Percentiles rank a stretch among this genome's conserved stretches.
Evolutionary conservation across 2,329 filamentous ascomycete genomes (phyloP).

Genomic region (Penicillium fuscoglaucum): DNA sequence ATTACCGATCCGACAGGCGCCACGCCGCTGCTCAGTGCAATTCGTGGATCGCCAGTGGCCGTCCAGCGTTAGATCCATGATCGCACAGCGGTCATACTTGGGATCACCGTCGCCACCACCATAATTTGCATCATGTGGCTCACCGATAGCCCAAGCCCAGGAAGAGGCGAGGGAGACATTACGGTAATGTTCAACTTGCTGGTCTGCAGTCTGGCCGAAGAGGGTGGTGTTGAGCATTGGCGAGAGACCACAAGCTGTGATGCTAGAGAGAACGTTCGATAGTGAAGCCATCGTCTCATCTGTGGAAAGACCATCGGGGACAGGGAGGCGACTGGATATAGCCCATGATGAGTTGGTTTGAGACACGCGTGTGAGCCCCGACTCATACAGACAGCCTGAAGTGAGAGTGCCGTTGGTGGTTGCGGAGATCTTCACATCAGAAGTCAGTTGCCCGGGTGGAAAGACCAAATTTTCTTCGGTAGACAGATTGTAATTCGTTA

Average conservation of each 20-base stretch:
- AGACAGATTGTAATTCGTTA: conserved; percentile 56
- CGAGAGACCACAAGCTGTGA: conserved; percentile 61
- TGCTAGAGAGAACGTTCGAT: conserved; percentile 37
- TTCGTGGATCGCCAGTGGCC: conserved; percentile 61
- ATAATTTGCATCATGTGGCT: conserved; percentile 54
- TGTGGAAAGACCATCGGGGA: conserved; percentile 28
- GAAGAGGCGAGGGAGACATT: conserved; percentile 53
- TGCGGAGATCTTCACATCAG: conserved; percentile 35
- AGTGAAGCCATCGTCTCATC: conserved; percentile 33
- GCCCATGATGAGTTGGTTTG: conserved; percentile 58
- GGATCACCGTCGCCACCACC: conserved; percentile 24
- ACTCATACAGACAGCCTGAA: conserved; percentile 56
- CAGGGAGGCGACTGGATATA: conserved; percentile 31
- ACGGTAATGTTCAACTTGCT: conserved; percentile 49
- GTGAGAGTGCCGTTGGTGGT: conserved; percentile 45
- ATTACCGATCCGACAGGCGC: conserved; percentile 56
- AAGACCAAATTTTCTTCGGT: conserved; percentile 57
- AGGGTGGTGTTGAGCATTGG: conserved; percentile 60
- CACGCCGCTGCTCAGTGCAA: conserved; percentile 54
- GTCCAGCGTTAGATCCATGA: conserved; percentile 48
- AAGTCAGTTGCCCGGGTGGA: conserved; percentile 45
- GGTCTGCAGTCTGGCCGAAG: conserved; percentile 52
- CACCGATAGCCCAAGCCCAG: conserved; percentile 61
- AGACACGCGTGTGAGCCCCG: conserved; percentile 44
- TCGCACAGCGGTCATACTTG: conserved; percentile 56